These are phyloP conservation scores for Crithidia expoeki DNA, from an alignment of 208 protist species.

Conservation along the genomic window DNA sequence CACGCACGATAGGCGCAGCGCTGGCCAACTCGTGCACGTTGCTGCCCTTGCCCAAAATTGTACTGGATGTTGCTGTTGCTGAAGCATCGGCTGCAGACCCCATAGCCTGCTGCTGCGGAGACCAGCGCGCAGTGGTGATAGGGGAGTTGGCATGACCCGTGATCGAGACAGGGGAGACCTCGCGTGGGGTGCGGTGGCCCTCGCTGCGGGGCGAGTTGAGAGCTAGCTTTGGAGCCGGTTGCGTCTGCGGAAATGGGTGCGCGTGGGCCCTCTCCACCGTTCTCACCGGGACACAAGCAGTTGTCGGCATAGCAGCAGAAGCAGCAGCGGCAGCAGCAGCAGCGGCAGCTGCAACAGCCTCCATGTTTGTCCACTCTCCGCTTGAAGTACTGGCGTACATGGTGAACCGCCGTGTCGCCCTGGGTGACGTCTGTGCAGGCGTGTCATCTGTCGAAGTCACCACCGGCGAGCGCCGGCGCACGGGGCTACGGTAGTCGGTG, in stretches of 20 bases:
- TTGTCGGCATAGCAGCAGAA: not conserved
- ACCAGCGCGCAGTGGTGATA: not conserved
- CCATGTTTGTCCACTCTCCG: not conserved
- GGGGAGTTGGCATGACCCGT: slow-evolving; percentile 7
- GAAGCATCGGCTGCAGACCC: not conserved
- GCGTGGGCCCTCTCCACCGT: not conserved
- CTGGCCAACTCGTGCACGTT: slow-evolving; percentile 11
- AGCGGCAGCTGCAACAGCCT: not conserved
- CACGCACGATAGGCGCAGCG: slow-evolving; percentile 14
- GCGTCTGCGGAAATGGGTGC: slow-evolving; percentile 2
- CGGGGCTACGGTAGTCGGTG: slow-evolving; percentile 34
- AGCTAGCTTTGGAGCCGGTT: not conserved
- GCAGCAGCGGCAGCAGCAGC: not conserved
- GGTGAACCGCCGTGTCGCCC: not conserved
- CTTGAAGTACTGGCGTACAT: not conserved
- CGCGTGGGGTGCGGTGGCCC: slow-evolving; percentile 7
- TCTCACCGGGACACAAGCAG: not conserved
- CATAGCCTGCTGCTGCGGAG: not conserved
- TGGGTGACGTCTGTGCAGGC: not conserved
- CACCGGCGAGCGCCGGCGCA: slow-evolving; percentile 14
- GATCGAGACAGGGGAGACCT: slow-evolving; percentile 8
- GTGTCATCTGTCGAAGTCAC: slow-evolving; percentile 18
- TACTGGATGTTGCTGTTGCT: not conserved
- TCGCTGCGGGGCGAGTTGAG: not conserved
- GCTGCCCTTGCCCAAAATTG: not conserved